These are phyloP conservation scores for Chaetomiaceae sp. DNA, from an alignment of 2,329 filamentous ascomycete genomes.

Conservation along the genomic window DNA sequence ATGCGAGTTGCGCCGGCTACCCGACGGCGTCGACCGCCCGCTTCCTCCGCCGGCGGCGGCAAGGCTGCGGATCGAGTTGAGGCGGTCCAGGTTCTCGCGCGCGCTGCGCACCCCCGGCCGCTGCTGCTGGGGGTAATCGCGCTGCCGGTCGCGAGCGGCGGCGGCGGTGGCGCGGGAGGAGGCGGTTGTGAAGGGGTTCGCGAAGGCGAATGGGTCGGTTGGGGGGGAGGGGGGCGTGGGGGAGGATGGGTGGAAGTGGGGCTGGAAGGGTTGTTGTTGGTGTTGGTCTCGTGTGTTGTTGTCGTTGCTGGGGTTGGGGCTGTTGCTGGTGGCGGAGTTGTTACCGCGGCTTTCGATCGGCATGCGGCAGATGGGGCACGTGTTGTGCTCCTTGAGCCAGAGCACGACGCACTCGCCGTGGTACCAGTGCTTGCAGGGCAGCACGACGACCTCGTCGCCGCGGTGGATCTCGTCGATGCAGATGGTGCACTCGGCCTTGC, in stretches of 20 bases:
- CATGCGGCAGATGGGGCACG: constrained; percentile 75
- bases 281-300: constrained; percentile 5
- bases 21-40: neutral
- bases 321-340: constrained; percentile 17
- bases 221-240: neutral
- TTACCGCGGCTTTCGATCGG: constrained; percentile 39
- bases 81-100: constrained; percentile 22
- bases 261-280: neutral
- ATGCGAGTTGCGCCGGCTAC: constrained; percentile 6
- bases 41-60: neutral
- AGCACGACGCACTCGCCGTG: constrained; percentile 73
- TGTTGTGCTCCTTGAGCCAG: constrained; percentile 88
- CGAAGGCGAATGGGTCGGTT: neutral
- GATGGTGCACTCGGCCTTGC: constrained; percentile 82
- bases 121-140: neutral
- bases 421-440: constrained; percentile 94
- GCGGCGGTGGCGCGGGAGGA: neutral
- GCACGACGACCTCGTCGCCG: constrained; percentile 64
- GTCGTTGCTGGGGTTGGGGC: constrained; percentile 9
- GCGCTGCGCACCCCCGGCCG: constrained; percentile 5
- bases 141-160: neutral
- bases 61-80: constrained; percentile 23
- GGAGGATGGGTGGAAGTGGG: neutral
- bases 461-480: constrained; percentile 81
- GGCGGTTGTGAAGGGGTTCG: neutral